Evolutionary conservation across 2,329 filamentous ascomycete species (phyloP).

Genomic region (Cladosporium oxysporum): DNA sequence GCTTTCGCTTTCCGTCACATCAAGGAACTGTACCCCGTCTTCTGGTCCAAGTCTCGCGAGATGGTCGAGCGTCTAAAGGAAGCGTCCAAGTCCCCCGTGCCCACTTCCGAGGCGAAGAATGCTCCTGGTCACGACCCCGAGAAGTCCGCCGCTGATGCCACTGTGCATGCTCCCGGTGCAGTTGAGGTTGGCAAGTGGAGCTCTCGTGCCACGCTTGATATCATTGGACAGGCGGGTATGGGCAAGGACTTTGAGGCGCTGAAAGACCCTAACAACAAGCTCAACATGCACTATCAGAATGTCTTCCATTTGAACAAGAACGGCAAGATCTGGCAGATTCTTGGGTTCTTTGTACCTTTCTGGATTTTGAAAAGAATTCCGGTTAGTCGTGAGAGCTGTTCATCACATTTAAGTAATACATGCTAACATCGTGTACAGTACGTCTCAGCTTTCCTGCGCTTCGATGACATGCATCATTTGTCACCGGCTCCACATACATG

Average conservation of each 20-base stretch:
- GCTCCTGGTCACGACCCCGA: slow-evolving; percentile 54
- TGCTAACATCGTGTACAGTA: not conserved
- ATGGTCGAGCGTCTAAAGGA: slow-evolving; percentile 37
- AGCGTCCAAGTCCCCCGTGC: slow-evolving; percentile 34
- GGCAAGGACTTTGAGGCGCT: slow-evolving; percentile 58
- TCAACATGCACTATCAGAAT: slow-evolving; percentile 54
- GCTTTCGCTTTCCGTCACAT: slow-evolving; percentile 54
- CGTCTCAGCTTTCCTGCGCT: not conserved
- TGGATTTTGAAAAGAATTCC: slow-evolving; percentile 67
- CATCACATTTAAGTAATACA: not conserved
- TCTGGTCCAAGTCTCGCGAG: slow-evolving; percentile 52
- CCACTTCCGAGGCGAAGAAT: slow-evolving; percentile 10
- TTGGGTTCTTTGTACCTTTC: slow-evolving; percentile 50
- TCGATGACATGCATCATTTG: not conserved
- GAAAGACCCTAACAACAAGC: slow-evolving; percentile 51
- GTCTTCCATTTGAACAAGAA: slow-evolving; percentile 53
- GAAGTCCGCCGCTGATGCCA: slow-evolving; percentile 85
- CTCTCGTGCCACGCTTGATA: slow-evolving; percentile 57
- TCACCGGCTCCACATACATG: not conserved
- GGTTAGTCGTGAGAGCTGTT: slow-evolving; percentile 38
- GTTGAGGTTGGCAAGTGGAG: slow-evolving; percentile 50
- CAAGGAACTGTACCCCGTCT: slow-evolving; percentile 52
- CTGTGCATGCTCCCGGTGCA: slow-evolving; percentile 36
- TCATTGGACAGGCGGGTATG: slow-evolving; percentile 60
- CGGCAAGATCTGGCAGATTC: slow-evolving; percentile 58